Evolutionary conservation across 2,329 filamentous ascomycete species (phyloP).

Genomic region (Colletotrichum sp.): DNA sequence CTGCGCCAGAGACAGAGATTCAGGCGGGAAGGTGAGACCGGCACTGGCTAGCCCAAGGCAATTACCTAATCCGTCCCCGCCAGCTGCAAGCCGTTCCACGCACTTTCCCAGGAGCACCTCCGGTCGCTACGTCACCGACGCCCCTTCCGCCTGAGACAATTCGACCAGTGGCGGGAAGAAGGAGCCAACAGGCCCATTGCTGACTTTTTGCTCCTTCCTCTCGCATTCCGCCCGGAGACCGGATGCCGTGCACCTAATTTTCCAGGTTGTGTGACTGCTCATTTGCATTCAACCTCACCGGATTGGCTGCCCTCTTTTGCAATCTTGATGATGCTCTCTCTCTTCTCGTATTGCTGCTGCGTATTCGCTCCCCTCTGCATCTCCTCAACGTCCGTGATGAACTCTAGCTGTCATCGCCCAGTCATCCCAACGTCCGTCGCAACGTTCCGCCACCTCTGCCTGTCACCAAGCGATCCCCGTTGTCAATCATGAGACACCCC

Average conservation of each 20-base stretch:
- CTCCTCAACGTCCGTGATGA: neutral
- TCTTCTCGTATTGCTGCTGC: neutral
- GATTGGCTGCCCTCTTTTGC: neutral
- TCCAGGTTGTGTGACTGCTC: neutral
- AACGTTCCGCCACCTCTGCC: neutral
- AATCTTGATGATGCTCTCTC: neutral
- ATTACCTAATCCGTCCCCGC: constrained; percentile 15
- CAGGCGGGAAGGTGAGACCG: neutral
- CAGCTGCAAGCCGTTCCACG: neutral
- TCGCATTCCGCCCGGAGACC: neutral
- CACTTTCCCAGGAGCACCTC: neutral
- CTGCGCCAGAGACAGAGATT: neutral
- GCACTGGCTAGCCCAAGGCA: no score
- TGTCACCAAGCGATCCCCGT: neutral
- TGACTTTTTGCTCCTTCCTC: neutral
- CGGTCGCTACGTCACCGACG: neutral
- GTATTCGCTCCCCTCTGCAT: neutral
- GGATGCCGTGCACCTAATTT: neutral
- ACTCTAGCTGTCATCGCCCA: neutral
- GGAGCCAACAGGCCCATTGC: neutral
- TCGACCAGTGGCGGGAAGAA: neutral
- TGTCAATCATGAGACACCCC: neutral
- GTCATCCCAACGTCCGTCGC: neutral
- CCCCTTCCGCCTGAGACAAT: neutral
- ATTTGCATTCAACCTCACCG: neutral